Evolutionary conservation across 139 green algal species (phyloP), one percentile per base, ranked within the genome.

Genomic region (Closterium sp.): DNA sequence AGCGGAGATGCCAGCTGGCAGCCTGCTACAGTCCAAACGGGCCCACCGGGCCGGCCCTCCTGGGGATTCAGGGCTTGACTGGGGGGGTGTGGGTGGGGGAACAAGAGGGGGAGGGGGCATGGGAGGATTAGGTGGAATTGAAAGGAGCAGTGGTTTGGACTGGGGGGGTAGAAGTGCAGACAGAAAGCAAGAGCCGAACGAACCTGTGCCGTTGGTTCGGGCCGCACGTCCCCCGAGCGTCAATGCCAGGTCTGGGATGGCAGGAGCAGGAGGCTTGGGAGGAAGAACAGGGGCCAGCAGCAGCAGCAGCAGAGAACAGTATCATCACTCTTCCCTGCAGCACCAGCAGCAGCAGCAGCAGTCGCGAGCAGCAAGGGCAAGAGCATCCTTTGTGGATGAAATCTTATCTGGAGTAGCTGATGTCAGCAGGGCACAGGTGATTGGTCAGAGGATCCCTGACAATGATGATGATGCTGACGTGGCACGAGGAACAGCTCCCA

Each of bases 251-350:
- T 98, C 96, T 99, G 99, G 10, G 99, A 95, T 9, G 97, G 96
- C 9, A 97, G 94, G 95, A 50, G 38, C 38, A 50, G 38, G 38
- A 50, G 38, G 38, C 38, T 50, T 50, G 38, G 38, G 38, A 50
- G 38, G 38, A 50, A 50, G 96, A 98, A 19, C 97, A 97, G 2
- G 96, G 96, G 92, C 97, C n/a, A n/a, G n/a, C n/a, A n/a, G n/a
- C 98, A 17, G 94, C 96, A 31, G 96, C 95, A 0, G 95, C 28
- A 1, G 97, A 98, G 97, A 99, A 99, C 86, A 99, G 94, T 89
- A 99, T 98, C 62, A 79, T 79, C 62, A 13, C 17, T 79, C 62
- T 79, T 79, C 62, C 62, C 62, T 79, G 17, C 62, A 79, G 62
- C 9, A 73, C 50, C 42, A 62, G 42, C 42, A 62, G 5, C 42